Conservation (phyloP, 1,284 basidiomycete genomes). For the Trametes versicolor region DNA sequence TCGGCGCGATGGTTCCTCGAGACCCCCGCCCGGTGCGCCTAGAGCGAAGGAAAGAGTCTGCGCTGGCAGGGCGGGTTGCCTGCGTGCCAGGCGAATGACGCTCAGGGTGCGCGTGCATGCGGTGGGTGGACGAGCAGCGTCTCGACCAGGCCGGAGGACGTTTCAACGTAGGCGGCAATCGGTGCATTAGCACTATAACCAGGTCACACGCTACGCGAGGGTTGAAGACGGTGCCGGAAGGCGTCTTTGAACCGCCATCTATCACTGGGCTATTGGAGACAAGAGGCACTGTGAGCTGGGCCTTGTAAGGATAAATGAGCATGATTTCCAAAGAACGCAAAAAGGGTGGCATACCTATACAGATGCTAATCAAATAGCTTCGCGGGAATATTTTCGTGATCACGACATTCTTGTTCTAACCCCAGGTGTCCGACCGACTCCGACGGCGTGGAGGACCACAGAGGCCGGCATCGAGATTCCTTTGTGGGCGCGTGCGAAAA, state of each 20-base stretch:
- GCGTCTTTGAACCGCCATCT: constrained; percentile 13
- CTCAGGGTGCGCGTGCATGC: background rate
- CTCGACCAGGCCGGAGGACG: constrained; percentile 1
- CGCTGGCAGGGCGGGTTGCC: background rate
- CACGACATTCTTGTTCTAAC: constrained; percentile 11
- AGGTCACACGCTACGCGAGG: background rate
- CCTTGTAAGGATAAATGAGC: constrained; percentile 32
- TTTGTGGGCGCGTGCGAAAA: background rate
- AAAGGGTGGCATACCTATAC: background rate
- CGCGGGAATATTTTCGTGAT: constrained; percentile 21
- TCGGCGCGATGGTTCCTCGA: constrained; percentile 8
- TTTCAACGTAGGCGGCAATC: constrained; percentile 10
- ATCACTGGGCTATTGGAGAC: constrained; percentile 6
- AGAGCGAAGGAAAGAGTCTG: background rate
- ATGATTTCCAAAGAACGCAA: constrained; percentile 15
- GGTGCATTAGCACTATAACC: background rate
- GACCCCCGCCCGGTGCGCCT: background rate
- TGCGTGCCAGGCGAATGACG: background rate
- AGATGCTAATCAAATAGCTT: constrained; percentile 25
- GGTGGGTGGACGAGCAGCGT: background rate
- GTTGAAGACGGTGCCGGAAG: constrained; percentile 3
- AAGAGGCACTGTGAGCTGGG: constrained; percentile 3
- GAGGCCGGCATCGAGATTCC: background rate
- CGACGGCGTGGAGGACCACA: background rate
- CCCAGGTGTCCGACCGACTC: constrained; percentile 14